phyloP scores from a whole-genome alignment of 2,329 filamentous ascomycete species.

The Aspergillaceae sp. region DNA sequence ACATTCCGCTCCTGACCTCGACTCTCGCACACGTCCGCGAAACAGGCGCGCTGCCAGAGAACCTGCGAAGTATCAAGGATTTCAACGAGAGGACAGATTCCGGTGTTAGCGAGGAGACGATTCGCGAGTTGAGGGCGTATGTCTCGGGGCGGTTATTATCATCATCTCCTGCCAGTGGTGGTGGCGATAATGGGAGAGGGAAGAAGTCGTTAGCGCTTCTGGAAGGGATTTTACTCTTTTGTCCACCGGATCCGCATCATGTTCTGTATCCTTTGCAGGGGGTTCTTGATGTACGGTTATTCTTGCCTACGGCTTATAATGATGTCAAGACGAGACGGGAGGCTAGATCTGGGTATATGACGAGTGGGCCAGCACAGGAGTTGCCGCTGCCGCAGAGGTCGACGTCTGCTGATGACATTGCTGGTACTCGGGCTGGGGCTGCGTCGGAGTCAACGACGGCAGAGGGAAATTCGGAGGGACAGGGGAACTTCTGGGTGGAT shows the following conservation, averaged over 20 bases:
- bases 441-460: neutral
- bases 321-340: slow-evolving; percentile 34
- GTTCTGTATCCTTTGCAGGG: slow-evolving; percentile 22
- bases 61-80: slow-evolving; percentile 50
- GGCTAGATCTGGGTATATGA: slow-evolving; percentile 39
- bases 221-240: slow-evolving; percentile 82
- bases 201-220: slow-evolving; percentile 58
- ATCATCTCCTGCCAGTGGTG: neutral
- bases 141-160: slow-evolving; percentile 15
- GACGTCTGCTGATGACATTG: neutral
- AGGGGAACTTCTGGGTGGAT: slow-evolving; percentile 85
- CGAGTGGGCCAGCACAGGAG: slow-evolving; percentile 32
- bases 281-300: slow-evolving; percentile 63
- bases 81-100: slow-evolving; percentile 45
- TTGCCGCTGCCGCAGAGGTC: slow-evolving; percentile 7
- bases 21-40: slow-evolving; percentile 62
- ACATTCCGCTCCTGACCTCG: slow-evolving; percentile 58
- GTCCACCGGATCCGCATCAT: slow-evolving; percentile 19
- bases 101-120: slow-evolving; percentile 21
- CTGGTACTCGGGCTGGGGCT: too few relatives aligned
- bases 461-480: slow-evolving; percentile 27
- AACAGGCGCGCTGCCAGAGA: slow-evolving; percentile 49
- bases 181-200: neutral
- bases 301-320: slow-evolving; percentile 61
- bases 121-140: slow-evolving; percentile 15